phyloP scores from a whole-genome alignment of 805 yeast genomes.

The Candida silvatica region DNA sequence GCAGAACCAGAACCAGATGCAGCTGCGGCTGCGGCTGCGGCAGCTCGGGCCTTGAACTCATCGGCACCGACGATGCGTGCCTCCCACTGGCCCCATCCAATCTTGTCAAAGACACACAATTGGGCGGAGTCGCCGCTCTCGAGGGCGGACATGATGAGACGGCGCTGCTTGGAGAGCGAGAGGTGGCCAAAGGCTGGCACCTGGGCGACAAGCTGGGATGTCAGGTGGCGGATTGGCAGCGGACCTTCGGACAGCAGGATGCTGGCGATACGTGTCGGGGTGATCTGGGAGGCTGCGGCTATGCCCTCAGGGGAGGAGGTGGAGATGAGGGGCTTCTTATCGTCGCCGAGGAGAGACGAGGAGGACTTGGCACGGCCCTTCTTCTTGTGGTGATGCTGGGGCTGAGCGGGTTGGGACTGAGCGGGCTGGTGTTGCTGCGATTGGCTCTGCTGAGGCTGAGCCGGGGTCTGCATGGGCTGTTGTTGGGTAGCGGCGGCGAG shows the following conservation, averaged over 20 bases:
- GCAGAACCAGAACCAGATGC: neutral
- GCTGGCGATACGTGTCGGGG: slow-evolving; percentile 68
- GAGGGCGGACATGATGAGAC: slow-evolving; percentile 83
- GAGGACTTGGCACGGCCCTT: neutral
- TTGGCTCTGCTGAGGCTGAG: too few relatives aligned
- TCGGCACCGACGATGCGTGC: slow-evolving; percentile 40
- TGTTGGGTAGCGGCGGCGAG: too few relatives aligned
- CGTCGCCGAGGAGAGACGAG: slow-evolving; percentile 9
- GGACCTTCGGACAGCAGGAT: slow-evolving; percentile 73
- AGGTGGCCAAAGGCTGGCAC: slow-evolving; percentile 74
- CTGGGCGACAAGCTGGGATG: slow-evolving; percentile 64
- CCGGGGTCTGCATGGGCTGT: too few relatives aligned
- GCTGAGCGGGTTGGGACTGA: too few relatives aligned
- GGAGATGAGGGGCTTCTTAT: slow-evolving; percentile 32
- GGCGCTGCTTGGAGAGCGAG: slow-evolving; percentile 79
- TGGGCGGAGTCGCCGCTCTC: slow-evolving; percentile 59
- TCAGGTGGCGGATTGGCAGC: slow-evolving; percentile 81
- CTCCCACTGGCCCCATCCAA: slow-evolving; percentile 99
- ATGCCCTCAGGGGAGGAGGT: slow-evolving; percentile 85
- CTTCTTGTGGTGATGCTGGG: too few relatives aligned
- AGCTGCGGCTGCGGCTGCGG: slow-evolving; percentile 3
- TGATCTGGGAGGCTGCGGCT: slow-evolving; percentile 79
- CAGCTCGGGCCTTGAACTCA: slow-evolving; percentile 16
- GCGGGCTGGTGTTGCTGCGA: too few relatives aligned
- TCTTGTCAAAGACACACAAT: slow-evolving; percentile 74